Evolutionary conservation across 2,329 filamentous ascomycete genomes (phyloP), one percentile per base, ranked within the genome.

Genomic region (Ophidiomyces ophidiicola): DNA sequence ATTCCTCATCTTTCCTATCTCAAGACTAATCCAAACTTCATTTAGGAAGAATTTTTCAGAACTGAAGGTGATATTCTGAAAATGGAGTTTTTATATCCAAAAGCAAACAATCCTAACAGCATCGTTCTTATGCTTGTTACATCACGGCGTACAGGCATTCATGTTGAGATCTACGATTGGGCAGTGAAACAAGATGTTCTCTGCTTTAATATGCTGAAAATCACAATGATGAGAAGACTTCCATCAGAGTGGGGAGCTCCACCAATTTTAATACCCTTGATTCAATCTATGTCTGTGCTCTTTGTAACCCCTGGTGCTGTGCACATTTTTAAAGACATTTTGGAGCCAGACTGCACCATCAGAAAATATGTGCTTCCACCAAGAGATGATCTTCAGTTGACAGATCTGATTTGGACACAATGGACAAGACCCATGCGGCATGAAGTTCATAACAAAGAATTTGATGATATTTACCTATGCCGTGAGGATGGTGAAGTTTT

Each of bases 401-500:
- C 6, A 47, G 42, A 51, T 26, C 80, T 81, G 1, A 59, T 83
- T 3, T 94, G 86, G 82, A 81, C 80, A 3, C 76, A 81, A 17
- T 98, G 88, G 87, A 76, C 84, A 19, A 74, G 83, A 43, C 82
- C 86, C 1, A 71, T 76, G 43, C 77, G 88, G 5, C 71, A 76
- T 17, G 70, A 70, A 44, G 61, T 66, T 8, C 80, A 79, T 48
- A 72, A 72, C 37, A 64, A 71, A 39, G 69, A 66, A 12, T 76
- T 78, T 24, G 90, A 96, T 53, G 76, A 80, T 44, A 76, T 96
- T 34, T 94, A 90, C 53, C 65, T 98, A 11, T 82, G 81, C 7
- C 76, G 87, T 39, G 88, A 96, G 60, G 88, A 96, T 54, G 90
- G 90, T 2, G 66, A 78, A 34, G 70, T 94, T 6, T 72, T 78